Evolutionary conservation across 192 early-diverging fungal genomes (phyloP), one percentile per base, ranked within the genome.

Genomic region (Mortierella antarctica): DNA sequence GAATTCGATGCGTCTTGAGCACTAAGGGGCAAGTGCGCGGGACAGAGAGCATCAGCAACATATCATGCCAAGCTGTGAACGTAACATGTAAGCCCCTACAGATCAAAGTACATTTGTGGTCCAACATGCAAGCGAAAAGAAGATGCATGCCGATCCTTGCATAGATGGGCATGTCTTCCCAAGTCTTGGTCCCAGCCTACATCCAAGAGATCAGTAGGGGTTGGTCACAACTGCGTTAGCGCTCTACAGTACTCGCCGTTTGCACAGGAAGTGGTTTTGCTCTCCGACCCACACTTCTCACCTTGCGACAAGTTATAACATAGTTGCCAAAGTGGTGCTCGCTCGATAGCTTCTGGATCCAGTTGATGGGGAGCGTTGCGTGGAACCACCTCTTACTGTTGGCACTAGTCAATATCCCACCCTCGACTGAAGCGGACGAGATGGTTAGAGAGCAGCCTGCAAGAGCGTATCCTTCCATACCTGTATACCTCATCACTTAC

Each of bases 151-250:
- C 86, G 59, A 88, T 80, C 17, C 86, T 72, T 6, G 83, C 83
- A 73, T 84, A 84, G 31, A 88, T 85, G 5, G 86, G 86, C 86
- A 86, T 85, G 23, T 88, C 84, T 56, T 88, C 86, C 74, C 83
- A 88, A 13, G 70, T 61, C 51, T 74, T 83, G 42, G 79, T 71
- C 39, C 67, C 71, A 11, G 82, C 84, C 83, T 87, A 70, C 20
- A 7, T 42, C 31, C 31, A 31, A 31, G 31, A 31, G 1, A 31
- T 31, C 31, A 31, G 31, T 31, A 31, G 3, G 31, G 31, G 31
- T 31, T 2, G 48, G 61, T 17, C 6, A 18, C 6, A 63, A 21
- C 6, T 39, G n/a, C 44, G 13, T 9, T 20, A 18, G 7, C 23
- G 42, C 15, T 50, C 17, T 40, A 15, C 4, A 5, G 20, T 53